phyloP scores from a whole-genome alignment of 192 early-diverging fungal genomes.

The Linnemannia zychae region DNA sequence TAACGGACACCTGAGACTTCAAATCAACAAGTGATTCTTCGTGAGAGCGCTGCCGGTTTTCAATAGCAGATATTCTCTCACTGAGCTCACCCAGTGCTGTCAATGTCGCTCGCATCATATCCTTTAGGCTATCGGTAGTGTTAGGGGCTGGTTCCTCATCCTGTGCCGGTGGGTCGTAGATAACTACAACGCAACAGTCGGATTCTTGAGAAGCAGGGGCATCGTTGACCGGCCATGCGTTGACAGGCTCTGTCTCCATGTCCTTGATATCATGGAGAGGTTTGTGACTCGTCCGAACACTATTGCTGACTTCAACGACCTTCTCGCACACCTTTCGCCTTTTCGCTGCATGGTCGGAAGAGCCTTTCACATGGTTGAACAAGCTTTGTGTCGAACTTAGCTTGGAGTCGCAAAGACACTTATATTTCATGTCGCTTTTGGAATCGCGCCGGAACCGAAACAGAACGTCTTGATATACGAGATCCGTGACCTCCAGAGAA shows the following conservation, averaged over 20 bases:
- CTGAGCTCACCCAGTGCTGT: not conserved
- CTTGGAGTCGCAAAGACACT: not conserved
- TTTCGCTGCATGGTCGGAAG: not conserved
- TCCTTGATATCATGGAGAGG: not conserved
- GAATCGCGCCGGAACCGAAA: constrained; percentile 1
- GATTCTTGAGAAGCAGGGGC: not conserved
- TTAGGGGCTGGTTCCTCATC: not conserved
- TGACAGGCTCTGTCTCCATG: not conserved
- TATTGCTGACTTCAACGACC: not conserved
- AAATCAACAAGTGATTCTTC: not conserved
- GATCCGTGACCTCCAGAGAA: too few relatives aligned
- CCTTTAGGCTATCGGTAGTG: not conserved
- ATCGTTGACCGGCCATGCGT: not conserved
- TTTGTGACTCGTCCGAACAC: not conserved
- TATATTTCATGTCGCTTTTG: not conserved
- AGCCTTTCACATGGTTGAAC: constrained; percentile 3
- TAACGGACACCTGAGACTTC: not conserved
- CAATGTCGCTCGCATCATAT: not conserved
- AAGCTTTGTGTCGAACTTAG: not conserved
- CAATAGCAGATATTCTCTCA: not conserved
- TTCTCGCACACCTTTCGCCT: not conserved
- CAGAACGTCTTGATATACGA: not conserved
- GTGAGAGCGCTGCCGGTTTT: not conserved
- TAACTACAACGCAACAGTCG: not conserved
- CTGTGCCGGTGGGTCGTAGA: not conserved